Base-by-base conservation (phyloP, 2,329 filamentous ascomycete genomes). In the Orbilia quercus region DNA sequence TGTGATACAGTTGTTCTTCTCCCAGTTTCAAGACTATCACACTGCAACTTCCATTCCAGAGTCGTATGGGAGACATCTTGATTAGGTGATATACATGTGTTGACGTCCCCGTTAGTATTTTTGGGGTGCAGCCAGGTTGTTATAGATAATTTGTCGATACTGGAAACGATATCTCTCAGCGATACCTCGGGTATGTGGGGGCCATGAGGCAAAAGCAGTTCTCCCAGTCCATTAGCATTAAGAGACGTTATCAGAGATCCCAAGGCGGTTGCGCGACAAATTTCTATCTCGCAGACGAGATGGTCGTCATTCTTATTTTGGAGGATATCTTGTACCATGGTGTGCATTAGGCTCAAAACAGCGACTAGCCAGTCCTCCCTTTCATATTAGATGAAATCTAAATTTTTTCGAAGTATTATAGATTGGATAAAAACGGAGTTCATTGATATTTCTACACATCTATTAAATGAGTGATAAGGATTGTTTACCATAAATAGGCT, bases 81-180 rank as follows among this genome's bases (percentile, higher is more conserved):
- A n/a, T n/a, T n/a, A n/a, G n/a, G 28, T 31, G 38, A 6, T 12
- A 23, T 50, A 25, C 31, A 44, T 44, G 31, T 3, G 42, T 9
- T 16, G 45, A 14, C 11, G 63, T 67, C 12, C 51, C 57, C 45
- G 58, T 67, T 34, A n/a, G n/a, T n/a, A n/a, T n/a, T n/a, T n/a
- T n/a, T n/a, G n/a, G n/a, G n/a, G n/a, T n/a, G n/a, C n/a, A n/a
- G n/a, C n/a, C n/a, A n/a, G n/a, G n/a, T n/a, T n/a, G n/a, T n/a
- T n/a, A n/a, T n/a, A n/a, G 18, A 40, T 2, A 67, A 6, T 1
- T 16, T 22, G n/a, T 34, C 20, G 0, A 67, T 18, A 2, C 6
- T 16, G 6, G 12, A 5, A 23, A 23, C 7, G 2, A 38, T 16
- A 2, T 16, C 12, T 18, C 9, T 7, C 9, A 60, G 54, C 11